These are phyloP conservation scores for Balakata baccata DNA, from an alignment of 345 rosid genomes.

Conservation along the genomic window DNA sequence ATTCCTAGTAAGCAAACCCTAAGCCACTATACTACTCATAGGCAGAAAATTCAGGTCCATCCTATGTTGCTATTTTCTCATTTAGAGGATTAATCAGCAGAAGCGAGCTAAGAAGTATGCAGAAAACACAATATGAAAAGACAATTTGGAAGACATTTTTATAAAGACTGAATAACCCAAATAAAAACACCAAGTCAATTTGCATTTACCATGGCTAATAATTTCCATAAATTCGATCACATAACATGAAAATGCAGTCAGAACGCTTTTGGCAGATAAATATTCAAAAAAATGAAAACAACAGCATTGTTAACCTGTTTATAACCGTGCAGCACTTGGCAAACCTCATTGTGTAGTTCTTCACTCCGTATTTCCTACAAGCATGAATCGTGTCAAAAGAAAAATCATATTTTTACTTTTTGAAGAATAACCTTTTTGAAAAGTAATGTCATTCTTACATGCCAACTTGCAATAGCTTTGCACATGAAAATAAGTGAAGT, in stretches of 20 bases:
- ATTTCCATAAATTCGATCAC: background rate
- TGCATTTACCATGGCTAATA: background rate
- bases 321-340: constrained; percentile 88
- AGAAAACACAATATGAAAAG: background rate
- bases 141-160: background rate
- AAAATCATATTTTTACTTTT: background rate
- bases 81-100: background rate
- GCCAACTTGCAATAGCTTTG: constrained; percentile 96
- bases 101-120: background rate
- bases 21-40: background rate
- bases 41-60: background rate
- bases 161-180: background rate
- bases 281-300: background rate
- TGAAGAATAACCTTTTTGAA: background rate
- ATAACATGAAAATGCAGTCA: background rate
- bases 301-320: constrained; percentile 53
- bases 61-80: background rate
- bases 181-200: background rate
- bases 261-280: background rate
- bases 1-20: constrained; percentile 2
- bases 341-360: constrained; percentile 81
- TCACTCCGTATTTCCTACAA: constrained; percentile 77
- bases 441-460: constrained; percentile 49
- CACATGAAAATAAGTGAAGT: constrained; percentile 83
- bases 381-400: background rate